Conservation (phyloP, 2,329 filamentous ascomycete species). For the Fusarium nurragi region DNA sequence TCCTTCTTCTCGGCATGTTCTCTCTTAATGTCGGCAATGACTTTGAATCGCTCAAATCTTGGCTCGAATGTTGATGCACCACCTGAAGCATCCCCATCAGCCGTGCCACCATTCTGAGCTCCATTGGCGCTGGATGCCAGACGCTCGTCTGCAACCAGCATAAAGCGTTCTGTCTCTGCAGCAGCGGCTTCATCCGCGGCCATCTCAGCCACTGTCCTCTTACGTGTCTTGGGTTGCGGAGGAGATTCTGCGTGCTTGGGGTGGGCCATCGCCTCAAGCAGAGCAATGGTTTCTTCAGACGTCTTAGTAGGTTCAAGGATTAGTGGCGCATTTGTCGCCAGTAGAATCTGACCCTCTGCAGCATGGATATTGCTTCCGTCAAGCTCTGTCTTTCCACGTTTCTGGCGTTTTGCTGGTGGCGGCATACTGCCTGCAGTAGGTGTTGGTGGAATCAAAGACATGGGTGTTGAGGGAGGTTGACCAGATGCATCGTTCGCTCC, state of each 20-base stretch:
- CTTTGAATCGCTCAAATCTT: constrained; percentile 90
- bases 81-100: constrained; percentile 78
- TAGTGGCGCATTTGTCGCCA: constrained; percentile 78
- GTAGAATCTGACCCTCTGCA: constrained; percentile 79
- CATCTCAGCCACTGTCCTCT: constrained; percentile 93
- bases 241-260: constrained; percentile 80
- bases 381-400: constrained; percentile 77
- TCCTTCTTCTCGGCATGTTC: constrained; percentile 81
- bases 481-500: constrained; percentile 54
- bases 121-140: constrained; percentile 69
- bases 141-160: constrained; percentile 91
- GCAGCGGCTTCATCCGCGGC: constrained; percentile 93
- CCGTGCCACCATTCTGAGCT: constrained; percentile 64
- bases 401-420: constrained; percentile 72
- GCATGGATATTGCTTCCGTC: constrained; percentile 77
- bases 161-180: constrained; percentile 87
- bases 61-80: constrained; percentile 81
- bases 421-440: constrained; percentile 68
- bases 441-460: constrained; percentile 67
- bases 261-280: constrained; percentile 78
- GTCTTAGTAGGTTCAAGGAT: constrained; percentile 79
- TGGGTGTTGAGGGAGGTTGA: constrained; percentile 74
- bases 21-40: constrained; percentile 83
- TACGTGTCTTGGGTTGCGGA: constrained; percentile 86
- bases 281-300: constrained; percentile 72